Base-by-base conservation (phyloP, 2,329 filamentous ascomycete species). In the Graphilbum ipis-grandicollis region DNA sequence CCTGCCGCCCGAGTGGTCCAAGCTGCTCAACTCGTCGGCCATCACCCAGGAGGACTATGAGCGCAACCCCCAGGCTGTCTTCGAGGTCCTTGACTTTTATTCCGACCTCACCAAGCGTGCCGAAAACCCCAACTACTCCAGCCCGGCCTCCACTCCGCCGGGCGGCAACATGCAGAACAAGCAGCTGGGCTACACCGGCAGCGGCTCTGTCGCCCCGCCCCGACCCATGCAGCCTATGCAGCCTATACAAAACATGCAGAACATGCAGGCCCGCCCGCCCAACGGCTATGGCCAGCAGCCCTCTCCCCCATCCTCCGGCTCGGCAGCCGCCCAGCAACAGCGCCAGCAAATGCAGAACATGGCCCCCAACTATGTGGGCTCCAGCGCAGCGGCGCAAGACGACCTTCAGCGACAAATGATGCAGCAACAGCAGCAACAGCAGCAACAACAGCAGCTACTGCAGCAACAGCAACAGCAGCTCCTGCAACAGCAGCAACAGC, bases 11-110 rank as follows among this genome's bases (percentile, higher is more conserved):
- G 90, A 98, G 62, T 98, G 90, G 90, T 90, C 93, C 52, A 92
- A 92, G 57, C 68, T 98, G 36, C 68, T 98, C 46, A 96, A 90
- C 51, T 86, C 85, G 9, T 96, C 90, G 3, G 90, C 90, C 40
- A 90, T 98, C 51, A 96, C 90, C 41, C 93, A 94, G 58, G 90
- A 98, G 51, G 90, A 98, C 55, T 96, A 96, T 58, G 84, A 93
- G 59, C 86, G 90, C 52, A 94, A 98, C 51, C 90, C 90, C 5
- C 79, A 88, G 61, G 84, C 75, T 41, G 79, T 75, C 19, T 76
- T 84, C 38, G 81, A 88, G 52, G 81, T 84, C 32, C 62, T 88
- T 15, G 79, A 86, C 53, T 88, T 88, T 58, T 88, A 86, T 58
- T 83, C 80, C 2, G 80, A 85, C 55, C 78, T 86, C 34, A 78